phyloP scores from a whole-genome alignment of 1,284 basidiomycete genomes.

The Cryptococcus amylolentus region DNA sequence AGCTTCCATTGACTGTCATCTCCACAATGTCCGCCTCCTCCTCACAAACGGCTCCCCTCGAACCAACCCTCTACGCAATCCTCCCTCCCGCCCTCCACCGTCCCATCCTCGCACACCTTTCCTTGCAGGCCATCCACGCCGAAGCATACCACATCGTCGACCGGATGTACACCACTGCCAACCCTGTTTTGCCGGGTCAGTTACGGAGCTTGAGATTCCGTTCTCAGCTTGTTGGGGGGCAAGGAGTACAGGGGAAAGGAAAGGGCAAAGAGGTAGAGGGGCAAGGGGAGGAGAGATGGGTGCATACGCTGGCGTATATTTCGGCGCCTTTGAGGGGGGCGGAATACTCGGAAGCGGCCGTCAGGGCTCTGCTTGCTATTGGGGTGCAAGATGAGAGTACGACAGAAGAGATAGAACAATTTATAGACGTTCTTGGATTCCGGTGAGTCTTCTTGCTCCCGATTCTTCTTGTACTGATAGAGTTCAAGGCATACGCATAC shows the following conservation, averaged over 20 bases:
- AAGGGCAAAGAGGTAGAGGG: slow-evolving; percentile 6
- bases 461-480: neutral
- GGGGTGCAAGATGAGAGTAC: slow-evolving; percentile 23
- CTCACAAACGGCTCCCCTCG: slow-evolving; percentile 9
- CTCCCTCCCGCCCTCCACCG: slow-evolving; percentile 25
- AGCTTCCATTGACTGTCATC: too few species aligned
- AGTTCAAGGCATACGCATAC: slow-evolving; percentile 34
- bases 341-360: slow-evolving; percentile 37
- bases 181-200: slow-evolving; percentile 33
- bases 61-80: slow-evolving; percentile 38
- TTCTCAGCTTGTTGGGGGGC: neutral
- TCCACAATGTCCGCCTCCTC: neutral
- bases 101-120: slow-evolving; percentile 29
- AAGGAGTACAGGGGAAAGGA: neutral
- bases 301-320: slow-evolving; percentile 28
- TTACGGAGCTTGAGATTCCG: slow-evolving; percentile 25
- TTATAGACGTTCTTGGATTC: slow-evolving; percentile 35
- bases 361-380: slow-evolving; percentile 31
- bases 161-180: slow-evolving; percentile 28
- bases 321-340: slow-evolving; percentile 27
- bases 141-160: slow-evolving; percentile 26
- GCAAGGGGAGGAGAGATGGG: slow-evolving; percentile 16
- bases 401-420: slow-evolving; percentile 31
- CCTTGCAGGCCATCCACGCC: slow-evolving; percentile 29
- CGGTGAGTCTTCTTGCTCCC: slow-evolving; percentile 23